Percentiles rank a stretch among this genome's conserved stretches.
Conservation (phyloP, 1,284 basidiomycete species). For the Sparassis latifolia region DNA sequence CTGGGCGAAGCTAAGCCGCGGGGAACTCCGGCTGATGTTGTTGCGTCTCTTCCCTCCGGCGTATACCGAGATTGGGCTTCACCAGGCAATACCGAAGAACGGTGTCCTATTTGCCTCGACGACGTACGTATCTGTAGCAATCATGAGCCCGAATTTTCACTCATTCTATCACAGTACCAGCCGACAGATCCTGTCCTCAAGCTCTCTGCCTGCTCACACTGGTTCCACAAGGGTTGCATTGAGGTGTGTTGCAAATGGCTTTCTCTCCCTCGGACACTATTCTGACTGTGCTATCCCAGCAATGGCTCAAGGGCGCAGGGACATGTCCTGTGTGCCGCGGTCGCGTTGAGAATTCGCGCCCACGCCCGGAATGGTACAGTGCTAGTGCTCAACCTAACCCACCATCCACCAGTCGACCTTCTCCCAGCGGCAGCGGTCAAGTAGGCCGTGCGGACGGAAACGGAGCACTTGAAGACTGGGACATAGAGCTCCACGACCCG, state of each 20-base stretch:
- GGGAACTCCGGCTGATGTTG: conserved; percentile 51
- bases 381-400: no score
- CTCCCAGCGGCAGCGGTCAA: conserved; percentile 4
- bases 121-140: conserved; percentile 46
- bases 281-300: conserved; percentile 8
- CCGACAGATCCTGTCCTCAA: conserved; percentile 51
- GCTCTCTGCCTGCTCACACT: conserved; percentile 63
- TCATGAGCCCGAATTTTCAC: conserved; percentile 8
- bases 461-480: no score
- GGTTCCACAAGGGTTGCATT: conserved; percentile 69
- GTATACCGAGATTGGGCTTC: conserved; percentile 62
- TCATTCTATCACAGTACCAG: conserved; percentile 41
- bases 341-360: conserved; percentile 7
- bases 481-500: no score
- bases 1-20: conserved; percentile 61
- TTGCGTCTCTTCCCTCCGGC: conserved; percentile 51
- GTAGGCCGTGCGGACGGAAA: no score
- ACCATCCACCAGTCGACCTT: not conserved
- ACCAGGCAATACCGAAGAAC: conserved; percentile 49
- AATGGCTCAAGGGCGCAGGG: conserved; percentile 23
- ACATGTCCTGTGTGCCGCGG: conserved; percentile 25
- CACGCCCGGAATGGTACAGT: not conserved
- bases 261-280: not conserved
- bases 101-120: conserved; percentile 75
- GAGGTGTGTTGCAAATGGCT: conserved; percentile 37